Evolutionary conservation across 768 basidiomycete genomes (phyloP).

Genomic region (Thelephora ganbajun): DNA sequence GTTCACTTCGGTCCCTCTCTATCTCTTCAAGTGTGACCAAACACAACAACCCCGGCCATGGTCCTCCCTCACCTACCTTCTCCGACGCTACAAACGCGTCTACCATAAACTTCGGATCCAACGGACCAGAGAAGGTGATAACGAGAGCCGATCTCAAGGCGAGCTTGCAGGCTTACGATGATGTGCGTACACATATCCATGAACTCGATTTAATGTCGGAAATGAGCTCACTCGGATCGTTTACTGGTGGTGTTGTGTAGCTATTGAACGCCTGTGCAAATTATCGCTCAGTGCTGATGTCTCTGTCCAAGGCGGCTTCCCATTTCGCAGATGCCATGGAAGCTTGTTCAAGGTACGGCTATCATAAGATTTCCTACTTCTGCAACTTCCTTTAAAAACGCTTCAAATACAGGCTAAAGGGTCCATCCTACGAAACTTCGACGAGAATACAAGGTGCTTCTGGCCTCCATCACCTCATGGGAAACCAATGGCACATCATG

Average conservation of each 20-base stretch:
- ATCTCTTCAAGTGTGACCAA: slow-evolving; percentile 26
- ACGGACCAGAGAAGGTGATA: slow-evolving; percentile 72
- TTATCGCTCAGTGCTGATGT: slow-evolving; percentile 70
- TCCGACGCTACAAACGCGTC: slow-evolving; percentile 72
- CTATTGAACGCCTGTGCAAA: slow-evolving; percentile 61
- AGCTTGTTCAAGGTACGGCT: slow-evolving; percentile 61
- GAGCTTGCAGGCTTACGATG: slow-evolving; percentile 70
- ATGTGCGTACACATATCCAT: slow-evolving; percentile 32
- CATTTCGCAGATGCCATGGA: slow-evolving; percentile 81
- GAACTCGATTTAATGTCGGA: background rate
- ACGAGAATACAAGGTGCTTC: slow-evolving; percentile 75
- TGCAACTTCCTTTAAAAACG: background rate
- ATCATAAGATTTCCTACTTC: background rate
- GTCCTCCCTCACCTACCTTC: slow-evolving; percentile 74
- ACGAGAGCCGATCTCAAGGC: slow-evolving; percentile 66
- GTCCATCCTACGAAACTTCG: slow-evolving; percentile 67
- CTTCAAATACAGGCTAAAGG: slow-evolving; percentile 42
- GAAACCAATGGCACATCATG: slow-evolving; percentile 87
- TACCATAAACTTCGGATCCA: slow-evolving; percentile 58
- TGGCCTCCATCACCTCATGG: slow-evolving; percentile 82
- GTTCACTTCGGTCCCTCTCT: slow-evolving; percentile 41
- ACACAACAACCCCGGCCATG: slow-evolving; percentile 30
- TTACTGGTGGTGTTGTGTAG: slow-evolving; percentile 22
- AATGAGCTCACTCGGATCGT: background rate
- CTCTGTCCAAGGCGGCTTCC: slow-evolving; percentile 74